phyloP scores from a whole-genome alignment of 2,329 filamentous ascomycete species.

The Penicillium sp. region DNA sequence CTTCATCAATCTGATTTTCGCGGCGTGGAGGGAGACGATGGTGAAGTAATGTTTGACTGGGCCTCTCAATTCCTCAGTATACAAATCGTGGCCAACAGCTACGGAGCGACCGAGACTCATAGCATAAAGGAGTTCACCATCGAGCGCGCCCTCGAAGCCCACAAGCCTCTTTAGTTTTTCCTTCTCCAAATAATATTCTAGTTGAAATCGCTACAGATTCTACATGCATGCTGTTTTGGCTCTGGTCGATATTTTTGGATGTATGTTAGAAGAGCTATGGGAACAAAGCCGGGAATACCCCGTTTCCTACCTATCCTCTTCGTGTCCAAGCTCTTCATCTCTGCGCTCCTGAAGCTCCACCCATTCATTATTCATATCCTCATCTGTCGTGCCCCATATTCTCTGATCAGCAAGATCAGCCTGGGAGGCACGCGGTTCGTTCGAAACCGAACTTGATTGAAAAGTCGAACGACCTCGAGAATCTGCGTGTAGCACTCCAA shows the following conservation, averaged over 20 bases:
- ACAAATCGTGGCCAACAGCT: too few species aligned
- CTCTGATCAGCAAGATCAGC: constrained; percentile 6
- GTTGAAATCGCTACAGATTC: too few species aligned
- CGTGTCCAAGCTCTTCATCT: constrained; percentile 24
- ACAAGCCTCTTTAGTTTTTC: too few species aligned
- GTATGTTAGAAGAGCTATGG: not conserved
- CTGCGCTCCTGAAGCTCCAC: constrained; percentile 21
- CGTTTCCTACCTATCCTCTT: constrained; percentile 1
- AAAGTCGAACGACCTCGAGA: not conserved
- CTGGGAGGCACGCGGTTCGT: not conserved
- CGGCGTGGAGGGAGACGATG: too few species aligned
- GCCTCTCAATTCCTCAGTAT: too few species aligned
- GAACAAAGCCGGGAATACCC: not conserved
- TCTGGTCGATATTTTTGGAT: not conserved
- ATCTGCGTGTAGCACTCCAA: not conserved
- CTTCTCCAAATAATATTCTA: too few species aligned
- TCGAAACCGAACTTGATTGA: not conserved
- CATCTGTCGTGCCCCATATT: constrained; percentile 2
- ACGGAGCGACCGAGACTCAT: too few species aligned
- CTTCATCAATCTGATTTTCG: too few species aligned
- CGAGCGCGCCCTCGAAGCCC: too few species aligned
- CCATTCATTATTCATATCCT: constrained; percentile 21
- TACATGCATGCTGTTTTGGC: too few species aligned
- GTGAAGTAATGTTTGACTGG: too few species aligned
- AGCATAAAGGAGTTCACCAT: too few species aligned